Conservation (phyloP, 805 yeast species). For the Yamadazyma takamatsuzukensis region DNA sequence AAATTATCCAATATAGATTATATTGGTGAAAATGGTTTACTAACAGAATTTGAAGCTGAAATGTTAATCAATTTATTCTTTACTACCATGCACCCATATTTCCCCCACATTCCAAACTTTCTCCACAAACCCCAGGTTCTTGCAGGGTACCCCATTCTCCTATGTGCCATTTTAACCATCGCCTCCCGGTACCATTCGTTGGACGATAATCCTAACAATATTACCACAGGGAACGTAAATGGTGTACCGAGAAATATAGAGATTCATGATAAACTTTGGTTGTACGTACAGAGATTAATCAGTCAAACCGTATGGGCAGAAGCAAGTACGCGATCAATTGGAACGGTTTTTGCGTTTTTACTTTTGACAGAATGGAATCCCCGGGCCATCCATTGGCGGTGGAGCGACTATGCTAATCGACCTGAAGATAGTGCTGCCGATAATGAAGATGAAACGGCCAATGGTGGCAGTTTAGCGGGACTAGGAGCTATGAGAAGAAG, state of each 20-base stretch:
- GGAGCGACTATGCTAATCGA: conserved; percentile 77
- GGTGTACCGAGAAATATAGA: conserved; percentile 49
- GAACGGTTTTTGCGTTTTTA: conserved; percentile 80
- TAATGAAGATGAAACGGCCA: not conserved
- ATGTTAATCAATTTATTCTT: conserved; percentile 60
- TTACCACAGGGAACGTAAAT: conserved; percentile 17
- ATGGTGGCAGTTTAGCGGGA: conserved; percentile 53
- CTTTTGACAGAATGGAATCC: conserved; percentile 95
- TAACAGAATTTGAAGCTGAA: conserved; percentile 62
- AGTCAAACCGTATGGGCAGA: conserved; percentile 94
- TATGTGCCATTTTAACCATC: conserved; percentile 78
- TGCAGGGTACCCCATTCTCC: conserved; percentile 74
- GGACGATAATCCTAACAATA: conserved; percentile 37
- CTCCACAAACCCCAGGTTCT: conserved; percentile 62
- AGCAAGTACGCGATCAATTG: conserved; percentile 81
- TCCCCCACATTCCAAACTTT: conserved; percentile 79
- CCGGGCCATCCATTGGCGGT: conserved; percentile 84
- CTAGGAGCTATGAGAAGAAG: conserved; percentile 81
- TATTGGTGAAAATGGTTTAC: conserved; percentile 48
- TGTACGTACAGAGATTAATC: conserved; percentile 73
- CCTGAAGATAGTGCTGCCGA: conserved; percentile 35
- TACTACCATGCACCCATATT: conserved; percentile 80
- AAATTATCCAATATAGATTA: conserved; percentile 59
- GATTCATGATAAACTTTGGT: conserved; percentile 80
- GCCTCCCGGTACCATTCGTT: conserved; percentile 73